Evolutionary conservation across 768 basidiomycete species (phyloP).

Genomic region (Kwoniella sp.): DNA sequence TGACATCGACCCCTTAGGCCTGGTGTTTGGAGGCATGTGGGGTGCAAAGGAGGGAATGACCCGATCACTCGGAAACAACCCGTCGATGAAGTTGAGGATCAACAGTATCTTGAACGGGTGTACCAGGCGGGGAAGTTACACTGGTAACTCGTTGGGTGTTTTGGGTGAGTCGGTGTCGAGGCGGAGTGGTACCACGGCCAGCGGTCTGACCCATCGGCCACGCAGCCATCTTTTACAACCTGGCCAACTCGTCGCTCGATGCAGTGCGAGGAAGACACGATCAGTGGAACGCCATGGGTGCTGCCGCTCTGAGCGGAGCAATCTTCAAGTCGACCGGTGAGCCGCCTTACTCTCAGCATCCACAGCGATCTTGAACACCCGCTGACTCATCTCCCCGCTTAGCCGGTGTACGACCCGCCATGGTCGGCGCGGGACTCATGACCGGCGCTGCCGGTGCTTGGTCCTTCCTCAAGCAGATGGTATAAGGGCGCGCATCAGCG

Average conservation of each 20-base stretch:
- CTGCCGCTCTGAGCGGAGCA: constrained; percentile 83
- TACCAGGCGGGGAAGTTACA: constrained; percentile 92
- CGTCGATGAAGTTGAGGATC: constrained; percentile 67
- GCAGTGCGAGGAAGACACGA: constrained; percentile 85
- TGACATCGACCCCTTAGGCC: constrained; percentile 63
- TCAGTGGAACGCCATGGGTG: constrained; percentile 80
- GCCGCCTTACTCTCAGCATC: constrained; percentile 48
- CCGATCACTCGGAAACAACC: constrained; percentile 56
- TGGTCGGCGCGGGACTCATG: constrained; percentile 82
- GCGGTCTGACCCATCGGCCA: not conserved
- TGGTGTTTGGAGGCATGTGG: constrained; percentile 91
- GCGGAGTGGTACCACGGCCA: too few relatives aligned
- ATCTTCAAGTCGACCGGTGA: constrained; percentile 91
- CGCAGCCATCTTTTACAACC: constrained; percentile 93
- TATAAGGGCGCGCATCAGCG: constrained; percentile 16
- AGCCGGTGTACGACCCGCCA: constrained; percentile 89
- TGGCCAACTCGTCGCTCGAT: constrained; percentile 90
- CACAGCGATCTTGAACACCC: constrained; percentile 7
- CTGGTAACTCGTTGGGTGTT: constrained; percentile 97
- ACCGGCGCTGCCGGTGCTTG: constrained; percentile 86
- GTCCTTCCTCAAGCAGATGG: constrained; percentile 80
- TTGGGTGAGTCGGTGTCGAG: constrained; percentile 81
- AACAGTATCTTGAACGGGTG: constrained; percentile 96
- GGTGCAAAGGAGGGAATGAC: constrained; percentile 89
- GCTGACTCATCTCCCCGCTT: constrained; percentile 21